These are phyloP conservation scores for Solanum hybrid DNA, from an alignment of 305 asterid species.

Conservation along the genomic window DNA sequence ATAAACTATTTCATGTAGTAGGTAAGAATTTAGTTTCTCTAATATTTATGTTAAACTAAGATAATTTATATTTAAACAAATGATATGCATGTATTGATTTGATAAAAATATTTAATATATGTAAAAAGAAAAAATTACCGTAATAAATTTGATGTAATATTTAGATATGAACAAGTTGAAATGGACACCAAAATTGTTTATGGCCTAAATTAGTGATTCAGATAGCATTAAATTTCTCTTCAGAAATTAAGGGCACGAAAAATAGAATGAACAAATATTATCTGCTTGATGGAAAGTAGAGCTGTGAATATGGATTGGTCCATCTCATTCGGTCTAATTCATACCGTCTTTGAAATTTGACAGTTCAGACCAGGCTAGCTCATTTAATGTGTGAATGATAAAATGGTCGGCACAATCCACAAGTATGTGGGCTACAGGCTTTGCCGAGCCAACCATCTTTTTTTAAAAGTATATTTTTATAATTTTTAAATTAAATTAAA, in stretches of 20 bases:
- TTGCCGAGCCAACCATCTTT: too few species aligned
- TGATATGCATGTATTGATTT: neutral
- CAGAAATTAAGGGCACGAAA: neutral
- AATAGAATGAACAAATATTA: neutral
- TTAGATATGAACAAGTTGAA: neutral
- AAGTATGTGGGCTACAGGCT: too few species aligned
- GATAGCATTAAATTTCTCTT: neutral
- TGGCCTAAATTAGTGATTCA: neutral
- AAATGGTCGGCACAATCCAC: too few species aligned
- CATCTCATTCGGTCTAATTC: too few species aligned
- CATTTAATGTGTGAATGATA: too few species aligned
- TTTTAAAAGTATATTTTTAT: too few species aligned
- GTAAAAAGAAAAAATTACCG: neutral
- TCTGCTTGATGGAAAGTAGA: neutral
- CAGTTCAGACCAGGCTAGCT: too few species aligned
- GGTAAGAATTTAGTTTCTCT: too few species aligned
- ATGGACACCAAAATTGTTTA: neutral
- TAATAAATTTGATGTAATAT: neutral
- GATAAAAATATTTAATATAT: neutral
- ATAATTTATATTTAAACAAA: neutral
- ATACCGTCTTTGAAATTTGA: too few species aligned
- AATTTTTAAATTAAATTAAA: too few species aligned
- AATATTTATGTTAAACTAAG: neutral
- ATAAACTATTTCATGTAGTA: too few species aligned
- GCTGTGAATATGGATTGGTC: rapidly evolving